Base-by-base conservation (phyloP, 768 basidiomycete species). In the Suillus hirtellus region DNA sequence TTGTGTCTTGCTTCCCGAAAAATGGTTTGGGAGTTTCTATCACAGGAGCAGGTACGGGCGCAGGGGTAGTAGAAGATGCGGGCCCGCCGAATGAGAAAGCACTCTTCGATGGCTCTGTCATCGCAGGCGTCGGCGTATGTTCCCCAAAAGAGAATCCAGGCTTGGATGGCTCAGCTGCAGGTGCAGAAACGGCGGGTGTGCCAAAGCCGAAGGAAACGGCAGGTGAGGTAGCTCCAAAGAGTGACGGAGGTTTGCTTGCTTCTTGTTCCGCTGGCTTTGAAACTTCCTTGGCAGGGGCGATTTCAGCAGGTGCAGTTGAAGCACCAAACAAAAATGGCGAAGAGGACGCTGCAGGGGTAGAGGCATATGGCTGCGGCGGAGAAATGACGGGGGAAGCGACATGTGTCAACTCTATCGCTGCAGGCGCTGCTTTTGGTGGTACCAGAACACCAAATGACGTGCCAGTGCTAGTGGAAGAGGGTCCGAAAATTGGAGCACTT, bases 1-100 rank as follows among this genome's bases (percentile, higher is more conserved):
- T 40, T 61, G 71, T 67, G 42, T 67, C 62, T 47, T 70, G 69
- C 11, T 69, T 64, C 38, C 78, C 76, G 54, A 86, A 84, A 8
- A 76, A 35, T 2, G 83, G 74, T 67, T 85, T 83, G 0, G 81
- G 72, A 0, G 77, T 68, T 31, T 83, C 80, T 10, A 73, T 47
- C 19, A 74, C 54, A 21, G 19, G 50, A 56, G n/a, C 60, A 4
- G 71, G 49, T 0, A 61, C 43, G 2, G 71, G 21, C 9, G 60
- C 49, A 42, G 17, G 24, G 12, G 69, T 49, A 21, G 65, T 47
- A 27, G 66, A 37, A 24, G 67, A 40, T 31, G 71, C 9, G 2
- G 71, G 60, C 53, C 68, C 70, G 56, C 73, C 72, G 65, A 81
- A 79, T 6, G 72, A 59, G 60, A 81, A 79, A 19, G 14, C 65